A percentile compares a stretch with the other conserved stretches of the same genome.
phyloP scores from a whole-genome alignment of 768 basidiomycete genomes.

The Podaxis carcinomalis region DNA sequence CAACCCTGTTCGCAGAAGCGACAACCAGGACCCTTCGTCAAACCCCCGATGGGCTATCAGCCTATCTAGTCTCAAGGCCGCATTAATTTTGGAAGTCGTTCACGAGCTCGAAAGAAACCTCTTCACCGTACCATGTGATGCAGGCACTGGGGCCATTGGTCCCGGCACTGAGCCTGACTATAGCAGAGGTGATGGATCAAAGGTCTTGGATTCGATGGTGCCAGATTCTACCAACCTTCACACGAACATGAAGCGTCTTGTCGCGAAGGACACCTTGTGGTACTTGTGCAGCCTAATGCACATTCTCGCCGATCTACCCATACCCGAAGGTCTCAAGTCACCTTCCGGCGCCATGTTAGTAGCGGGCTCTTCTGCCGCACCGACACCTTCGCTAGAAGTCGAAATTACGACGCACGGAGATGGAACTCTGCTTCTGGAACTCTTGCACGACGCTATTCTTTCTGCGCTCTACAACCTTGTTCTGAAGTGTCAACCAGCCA shows the following conservation, averaged over 20 bases:
- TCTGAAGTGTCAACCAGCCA: slow-evolving; percentile 12
- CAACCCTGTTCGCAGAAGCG: not conserved
- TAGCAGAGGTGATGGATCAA: not conserved
- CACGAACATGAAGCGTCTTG: slow-evolving; percentile 34
- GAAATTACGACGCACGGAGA: not conserved
- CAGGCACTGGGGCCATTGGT: not conserved
- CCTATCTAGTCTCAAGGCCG: slow-evolving; percentile 9
- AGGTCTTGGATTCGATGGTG: not conserved
- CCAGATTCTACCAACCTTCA: not conserved
- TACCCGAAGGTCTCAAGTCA: not conserved
- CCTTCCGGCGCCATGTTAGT: not conserved
- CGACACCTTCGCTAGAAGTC: not conserved
- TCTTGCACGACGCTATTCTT: slow-evolving; percentile 10
- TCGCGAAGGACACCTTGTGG: slow-evolving; percentile 47
- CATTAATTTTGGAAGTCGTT: slow-evolving; percentile 34
- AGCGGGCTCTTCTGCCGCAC: not conserved
- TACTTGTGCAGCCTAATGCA: slow-evolving; percentile 46
- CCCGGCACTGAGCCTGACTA: not conserved
- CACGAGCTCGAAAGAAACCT: slow-evolving; percentile 34
- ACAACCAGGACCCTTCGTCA: not conserved
- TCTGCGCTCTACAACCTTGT: slow-evolving; percentile 15
- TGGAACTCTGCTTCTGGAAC: not conserved
- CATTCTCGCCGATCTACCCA: slow-evolving; percentile 22
- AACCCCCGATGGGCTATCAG: not conserved
- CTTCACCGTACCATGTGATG: slow-evolving; percentile 3